Evolutionary conservation across 2,329 filamentous ascomycete genomes (phyloP).

Genomic region (Claviceps cyperi): DNA sequence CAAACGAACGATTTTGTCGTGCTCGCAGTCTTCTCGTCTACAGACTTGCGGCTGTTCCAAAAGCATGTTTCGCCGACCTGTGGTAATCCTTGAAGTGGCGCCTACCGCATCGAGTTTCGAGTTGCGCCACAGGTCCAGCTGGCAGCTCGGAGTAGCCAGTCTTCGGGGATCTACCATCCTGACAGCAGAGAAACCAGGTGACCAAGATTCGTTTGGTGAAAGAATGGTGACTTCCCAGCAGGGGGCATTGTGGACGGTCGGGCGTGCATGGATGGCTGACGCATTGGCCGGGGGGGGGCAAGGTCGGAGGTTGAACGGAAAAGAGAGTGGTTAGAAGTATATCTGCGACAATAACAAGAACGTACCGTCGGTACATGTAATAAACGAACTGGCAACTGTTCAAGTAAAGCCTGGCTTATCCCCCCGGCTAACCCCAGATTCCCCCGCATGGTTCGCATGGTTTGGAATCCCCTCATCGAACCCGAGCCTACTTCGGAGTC

Average conservation of each 20-base stretch:
- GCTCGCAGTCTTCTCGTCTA: background rate
- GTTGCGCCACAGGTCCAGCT: background rate
- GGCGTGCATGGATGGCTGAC: background rate
- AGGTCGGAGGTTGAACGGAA: background rate
- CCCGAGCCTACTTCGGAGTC: background rate
- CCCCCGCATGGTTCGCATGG: background rate
- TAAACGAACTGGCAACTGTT: no score
- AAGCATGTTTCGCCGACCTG: background rate
- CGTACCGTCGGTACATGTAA: no score
- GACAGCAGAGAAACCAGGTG: conserved; percentile 1
- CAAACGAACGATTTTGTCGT: no score
- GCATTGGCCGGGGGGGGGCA: background rate
- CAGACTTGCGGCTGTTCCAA: background rate
- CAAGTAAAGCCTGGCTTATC: no score
- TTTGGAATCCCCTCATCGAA: background rate
- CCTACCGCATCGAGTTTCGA: background rate
- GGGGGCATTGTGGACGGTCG: background rate
- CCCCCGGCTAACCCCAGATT: no score
- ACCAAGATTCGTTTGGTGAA: background rate
- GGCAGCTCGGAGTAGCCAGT: conserved; percentile 1
- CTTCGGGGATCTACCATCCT: background rate
- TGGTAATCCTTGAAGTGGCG: background rate
- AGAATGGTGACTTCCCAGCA: background rate
- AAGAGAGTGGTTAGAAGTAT: background rate
- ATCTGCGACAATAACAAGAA: no score